These are phyloP conservation scores for Melanomma pulvis-pyrius DNA, from an alignment of 495 filamentous ascomycete species.

Conservation along the genomic window DNA sequence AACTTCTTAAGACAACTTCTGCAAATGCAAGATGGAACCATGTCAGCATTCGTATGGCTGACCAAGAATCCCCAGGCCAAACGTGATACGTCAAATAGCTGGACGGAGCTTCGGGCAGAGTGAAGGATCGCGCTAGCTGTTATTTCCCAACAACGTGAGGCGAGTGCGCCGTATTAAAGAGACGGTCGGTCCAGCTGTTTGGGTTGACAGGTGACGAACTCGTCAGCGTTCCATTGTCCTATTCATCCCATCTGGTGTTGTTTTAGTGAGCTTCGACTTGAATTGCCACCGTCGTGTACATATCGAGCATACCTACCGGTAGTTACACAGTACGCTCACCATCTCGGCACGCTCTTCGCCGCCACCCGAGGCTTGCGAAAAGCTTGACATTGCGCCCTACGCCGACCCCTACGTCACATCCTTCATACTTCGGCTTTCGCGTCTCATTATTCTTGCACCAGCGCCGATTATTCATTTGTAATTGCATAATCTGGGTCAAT, in stretches of 20 bases:
- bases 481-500: not conserved
- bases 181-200: not conserved
- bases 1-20: too few species aligned
- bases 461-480: not conserved
- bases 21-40: not conserved
- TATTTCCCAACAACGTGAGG: too few species aligned
- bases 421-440: not conserved
- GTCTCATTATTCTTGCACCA: not conserved
- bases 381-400: constrained; percentile 1
- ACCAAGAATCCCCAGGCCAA: not conserved
- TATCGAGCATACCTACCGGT: too few species aligned
- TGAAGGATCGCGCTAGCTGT: not conserved
- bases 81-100: not conserved
- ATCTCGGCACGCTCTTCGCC: not conserved
- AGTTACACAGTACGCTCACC: too few species aligned
- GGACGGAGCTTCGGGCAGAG: not conserved
- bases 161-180: not conserved
- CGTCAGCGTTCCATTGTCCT: not conserved
- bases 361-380: not conserved
- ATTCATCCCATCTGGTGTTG: not conserved
- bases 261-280: not conserved
- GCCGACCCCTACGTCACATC: not conserved
- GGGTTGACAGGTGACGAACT: not conserved
- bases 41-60: not conserved
- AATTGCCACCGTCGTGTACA: too few species aligned